Percentiles rank a stretch among this genome's conserved stretches.
Evolutionary conservation across 2,329 filamentous ascomycete species (phyloP).

Genomic region (Fusarium aywerte): DNA sequence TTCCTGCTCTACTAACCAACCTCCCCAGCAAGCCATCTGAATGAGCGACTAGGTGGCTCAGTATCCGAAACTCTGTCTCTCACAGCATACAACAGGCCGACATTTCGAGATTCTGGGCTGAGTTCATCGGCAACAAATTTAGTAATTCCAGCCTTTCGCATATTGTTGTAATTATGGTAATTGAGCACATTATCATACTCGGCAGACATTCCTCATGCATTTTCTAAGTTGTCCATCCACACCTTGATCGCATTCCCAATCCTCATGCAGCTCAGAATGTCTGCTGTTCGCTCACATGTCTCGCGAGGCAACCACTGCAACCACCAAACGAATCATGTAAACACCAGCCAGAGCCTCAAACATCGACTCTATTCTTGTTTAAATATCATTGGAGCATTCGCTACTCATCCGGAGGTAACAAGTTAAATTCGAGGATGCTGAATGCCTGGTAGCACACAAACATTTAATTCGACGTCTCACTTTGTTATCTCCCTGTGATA

Average conservation of each 20-base stretch:
- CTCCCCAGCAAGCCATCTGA: background rate
- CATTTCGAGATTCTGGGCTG: background rate
- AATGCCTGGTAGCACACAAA: background rate
- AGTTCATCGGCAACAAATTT: background rate
- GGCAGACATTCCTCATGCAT: background rate
- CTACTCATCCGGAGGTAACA: slow-evolving; percentile 4
- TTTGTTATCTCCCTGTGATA: slow-evolving; percentile 7
- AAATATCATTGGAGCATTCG: background rate
- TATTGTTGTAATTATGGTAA: background rate
- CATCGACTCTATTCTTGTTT: slow-evolving; percentile 6
- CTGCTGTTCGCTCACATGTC: slow-evolving; percentile 9
- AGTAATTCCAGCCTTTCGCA: background rate
- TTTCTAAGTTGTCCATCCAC: background rate
- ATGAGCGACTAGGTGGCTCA: slow-evolving; percentile 15
- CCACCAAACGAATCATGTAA: slow-evolving; percentile 13
- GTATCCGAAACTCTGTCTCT: slow-evolving; percentile 5
- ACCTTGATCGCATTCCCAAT: background rate
- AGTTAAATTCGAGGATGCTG: background rate
- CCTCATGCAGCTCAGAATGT: background rate
- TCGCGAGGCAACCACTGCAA: slow-evolving; percentile 21
- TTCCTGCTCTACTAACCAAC: background rate
- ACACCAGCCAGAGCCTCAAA: slow-evolving; percentile 5
- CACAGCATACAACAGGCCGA: background rate
- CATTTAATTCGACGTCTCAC: slow-evolving; percentile 10
- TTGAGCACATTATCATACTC: background rate